These are phyloP conservation scores for Phytophthora cryptogea DNA, from an alignment of 352 stramenopile genomes.

Conservation along the genomic window DNA sequence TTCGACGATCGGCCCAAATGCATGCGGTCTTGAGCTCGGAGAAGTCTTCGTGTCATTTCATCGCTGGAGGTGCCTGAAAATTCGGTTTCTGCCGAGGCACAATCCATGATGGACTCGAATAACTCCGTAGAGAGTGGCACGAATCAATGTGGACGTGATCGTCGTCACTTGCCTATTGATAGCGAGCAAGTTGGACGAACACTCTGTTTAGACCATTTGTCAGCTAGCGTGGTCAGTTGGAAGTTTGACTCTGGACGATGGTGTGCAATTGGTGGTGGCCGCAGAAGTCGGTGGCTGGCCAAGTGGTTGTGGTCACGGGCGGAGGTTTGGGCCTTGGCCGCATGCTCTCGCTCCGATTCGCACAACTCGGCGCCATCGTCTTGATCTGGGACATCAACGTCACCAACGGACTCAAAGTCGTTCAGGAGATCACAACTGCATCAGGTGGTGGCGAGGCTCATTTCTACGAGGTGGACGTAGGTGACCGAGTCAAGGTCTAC, in stretches of 20 bases:
- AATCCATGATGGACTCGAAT: too few species aligned
- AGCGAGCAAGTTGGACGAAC: too few species aligned
- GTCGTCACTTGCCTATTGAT: too few species aligned
- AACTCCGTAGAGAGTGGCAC: too few species aligned
- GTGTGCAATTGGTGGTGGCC: constrained; percentile 22
- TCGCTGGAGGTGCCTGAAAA: too few species aligned
- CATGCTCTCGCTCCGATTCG: constrained; percentile 30
- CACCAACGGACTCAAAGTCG: constrained; percentile 15
- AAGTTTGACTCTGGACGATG: neutral
- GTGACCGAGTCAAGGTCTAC: constrained; percentile 25
- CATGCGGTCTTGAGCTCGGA: too few species aligned
- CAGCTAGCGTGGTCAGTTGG: too few species aligned
- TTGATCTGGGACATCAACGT: constrained; percentile 35
- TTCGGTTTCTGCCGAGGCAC: too few species aligned
- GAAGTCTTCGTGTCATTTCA: too few species aligned
- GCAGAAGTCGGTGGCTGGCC: constrained; percentile 36
- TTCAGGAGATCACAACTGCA: constrained; percentile 24
- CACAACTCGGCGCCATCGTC: constrained; percentile 24
- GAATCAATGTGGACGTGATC: too few species aligned
- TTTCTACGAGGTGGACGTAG: constrained; percentile 36
- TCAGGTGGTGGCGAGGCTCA: constrained; percentile 11
- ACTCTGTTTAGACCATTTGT: too few species aligned
- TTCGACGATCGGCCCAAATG: too few species aligned
- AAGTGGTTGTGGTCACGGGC: constrained; percentile 47
- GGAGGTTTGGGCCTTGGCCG: constrained; percentile 44